phyloP scores from a whole-genome alignment of 2,329 filamentous ascomycete genomes.

The Rhynchosporium graminicola region DNA sequence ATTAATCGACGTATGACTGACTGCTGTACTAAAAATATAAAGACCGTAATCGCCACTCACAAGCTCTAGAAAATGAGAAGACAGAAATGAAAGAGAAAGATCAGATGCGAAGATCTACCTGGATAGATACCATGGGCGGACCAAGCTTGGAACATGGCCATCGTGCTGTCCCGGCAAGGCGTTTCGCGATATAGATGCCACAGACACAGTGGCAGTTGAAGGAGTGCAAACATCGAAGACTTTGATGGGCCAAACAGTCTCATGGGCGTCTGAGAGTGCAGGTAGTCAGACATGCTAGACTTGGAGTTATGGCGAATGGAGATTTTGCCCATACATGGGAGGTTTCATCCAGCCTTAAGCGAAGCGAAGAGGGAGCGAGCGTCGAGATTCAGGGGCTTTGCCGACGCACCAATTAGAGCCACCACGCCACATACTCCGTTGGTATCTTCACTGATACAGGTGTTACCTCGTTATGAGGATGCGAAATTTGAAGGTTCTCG shows the following conservation, averaged over 20 bases:
- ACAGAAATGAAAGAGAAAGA: constrained; percentile 24
- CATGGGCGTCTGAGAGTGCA: constrained; percentile 34
- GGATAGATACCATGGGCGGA: constrained; percentile 14
- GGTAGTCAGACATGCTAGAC: constrained; percentile 28
- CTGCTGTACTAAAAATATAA: constrained; percentile 30
- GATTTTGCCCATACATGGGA: constrained; percentile 21
- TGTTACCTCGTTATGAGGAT: neutral
- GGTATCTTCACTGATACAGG: neutral
- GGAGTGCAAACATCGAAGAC: constrained; percentile 20
- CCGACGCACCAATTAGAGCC: constrained; percentile 13
- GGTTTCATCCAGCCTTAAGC: constrained; percentile 30
- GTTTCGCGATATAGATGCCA: constrained; percentile 29
- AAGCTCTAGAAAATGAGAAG: constrained; percentile 18
- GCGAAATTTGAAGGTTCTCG: neutral
- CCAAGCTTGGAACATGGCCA: constrained; percentile 19
- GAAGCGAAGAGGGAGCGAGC: constrained; percentile 20
- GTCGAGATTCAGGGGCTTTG: constrained; percentile 13
- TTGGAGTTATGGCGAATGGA: constrained; percentile 20
- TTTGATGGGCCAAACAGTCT: constrained; percentile 30
- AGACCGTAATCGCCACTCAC: constrained; percentile 29
- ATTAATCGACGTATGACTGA: constrained; percentile 12
- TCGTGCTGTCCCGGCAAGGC: constrained; percentile 19
- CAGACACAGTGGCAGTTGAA: constrained; percentile 2
- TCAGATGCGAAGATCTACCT: constrained; percentile 26
- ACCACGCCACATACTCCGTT: too few relatives aligned